Percentiles rank a stretch among this genome's conserved stretches.
Evolutionary conservation across 495 filamentous ascomycete genomes (phyloP).

Genomic region (Lepraria neglecta): DNA sequence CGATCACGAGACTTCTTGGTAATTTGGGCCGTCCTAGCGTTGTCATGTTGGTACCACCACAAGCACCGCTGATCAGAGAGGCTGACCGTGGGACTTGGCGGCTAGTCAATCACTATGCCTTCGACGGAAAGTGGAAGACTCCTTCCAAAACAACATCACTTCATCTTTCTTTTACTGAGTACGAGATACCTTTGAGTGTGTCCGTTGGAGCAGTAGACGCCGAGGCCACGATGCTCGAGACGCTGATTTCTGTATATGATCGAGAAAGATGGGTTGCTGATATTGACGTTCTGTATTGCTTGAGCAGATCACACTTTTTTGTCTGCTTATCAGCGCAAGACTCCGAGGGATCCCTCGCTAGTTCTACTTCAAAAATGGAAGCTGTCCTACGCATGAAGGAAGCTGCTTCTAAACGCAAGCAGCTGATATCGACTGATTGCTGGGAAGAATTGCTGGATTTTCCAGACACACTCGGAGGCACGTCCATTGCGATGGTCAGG

Average conservation of each 20-base stretch:
- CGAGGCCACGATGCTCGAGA: constrained; percentile 32
- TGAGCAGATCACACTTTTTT: neutral
- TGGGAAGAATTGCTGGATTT: constrained; percentile 29
- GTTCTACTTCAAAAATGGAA: too few relatives aligned
- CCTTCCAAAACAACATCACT: constrained; percentile 35
- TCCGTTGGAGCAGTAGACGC: constrained; percentile 26
- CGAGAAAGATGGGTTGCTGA: constrained; percentile 36
- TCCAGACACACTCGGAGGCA: constrained; percentile 2
- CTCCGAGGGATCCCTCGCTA: too few relatives aligned
- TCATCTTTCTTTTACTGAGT: constrained; percentile 39
- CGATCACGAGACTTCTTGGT: constrained; percentile 29
- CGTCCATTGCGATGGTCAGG: constrained; percentile 16
- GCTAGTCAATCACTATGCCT: constrained; percentile 29
- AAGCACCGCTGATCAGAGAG: constrained; percentile 23
- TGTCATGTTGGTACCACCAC: constrained; percentile 31
- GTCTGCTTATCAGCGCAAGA: too few relatives aligned
- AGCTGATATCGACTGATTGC: constrained; percentile 22
- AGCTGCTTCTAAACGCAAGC: neutral
- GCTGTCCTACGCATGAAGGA: constrained; percentile 8
- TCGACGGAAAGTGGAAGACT: constrained; percentile 31
- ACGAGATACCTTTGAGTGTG: constrained; percentile 27
- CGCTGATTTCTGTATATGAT: constrained; percentile 34
- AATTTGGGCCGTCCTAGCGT: constrained; percentile 37
- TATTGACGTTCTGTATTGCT: constrained; percentile 27
- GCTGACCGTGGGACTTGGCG: constrained; percentile 22